Evolutionary conservation across 2,329 filamentous ascomycete genomes (phyloP).

Genomic region (Fusarium virguliforme): DNA sequence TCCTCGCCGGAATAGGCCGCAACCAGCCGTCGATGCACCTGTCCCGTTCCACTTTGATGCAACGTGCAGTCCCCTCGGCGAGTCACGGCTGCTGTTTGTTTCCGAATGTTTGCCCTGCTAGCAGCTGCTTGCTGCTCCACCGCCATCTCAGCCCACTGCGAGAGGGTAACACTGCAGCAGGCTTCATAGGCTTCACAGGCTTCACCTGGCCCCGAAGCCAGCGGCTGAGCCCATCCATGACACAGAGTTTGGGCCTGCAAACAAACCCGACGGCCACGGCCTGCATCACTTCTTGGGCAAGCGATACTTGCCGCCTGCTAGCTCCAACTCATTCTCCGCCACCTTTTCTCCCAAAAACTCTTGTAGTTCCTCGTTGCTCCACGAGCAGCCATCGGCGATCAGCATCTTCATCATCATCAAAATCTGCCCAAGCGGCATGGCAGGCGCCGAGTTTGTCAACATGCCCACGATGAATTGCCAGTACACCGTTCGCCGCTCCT

Average conservation of each 20-base stretch:
- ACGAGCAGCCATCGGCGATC: slow-evolving; percentile 88
- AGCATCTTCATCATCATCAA: slow-evolving; percentile 97
- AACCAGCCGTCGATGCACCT: slow-evolving; percentile 18
- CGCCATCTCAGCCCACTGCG: slow-evolving; percentile 18
- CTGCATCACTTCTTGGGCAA: slow-evolving; percentile 70
- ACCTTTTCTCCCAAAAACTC: slow-evolving; percentile 87
- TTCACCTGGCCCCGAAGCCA: slow-evolving; percentile 27
- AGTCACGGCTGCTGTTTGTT: slow-evolving; percentile 20
- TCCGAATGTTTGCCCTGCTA: slow-evolving; percentile 26
- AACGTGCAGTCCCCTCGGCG: slow-evolving; percentile 22
- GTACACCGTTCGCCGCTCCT: slow-evolving; percentile 77
- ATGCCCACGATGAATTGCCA: slow-evolving; percentile 95
- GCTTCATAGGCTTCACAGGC: slow-evolving; percentile 4
- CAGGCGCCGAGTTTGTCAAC: slow-evolving; percentile 88
- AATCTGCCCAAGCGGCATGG: slow-evolving; percentile 87
- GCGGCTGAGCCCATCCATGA: slow-evolving; percentile 15
- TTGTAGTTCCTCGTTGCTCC: slow-evolving; percentile 89
- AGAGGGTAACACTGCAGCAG: slow-evolving; percentile 38
- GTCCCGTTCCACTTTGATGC: slow-evolving; percentile 17
- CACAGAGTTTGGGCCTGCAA: slow-evolving; percentile 18
- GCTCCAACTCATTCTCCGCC: slow-evolving; percentile 78
- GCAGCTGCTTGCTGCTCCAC: slow-evolving; percentile 26
- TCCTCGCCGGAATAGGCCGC: slow-evolving; percentile 9
- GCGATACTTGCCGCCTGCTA: slow-evolving; percentile 79
- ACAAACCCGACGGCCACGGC: slow-evolving; percentile 12